Evolutionary conservation across 305 asterid species (phyloP), one percentile per base, ranked within the genome.

Genomic region (Ilex paraguariensis): DNA sequence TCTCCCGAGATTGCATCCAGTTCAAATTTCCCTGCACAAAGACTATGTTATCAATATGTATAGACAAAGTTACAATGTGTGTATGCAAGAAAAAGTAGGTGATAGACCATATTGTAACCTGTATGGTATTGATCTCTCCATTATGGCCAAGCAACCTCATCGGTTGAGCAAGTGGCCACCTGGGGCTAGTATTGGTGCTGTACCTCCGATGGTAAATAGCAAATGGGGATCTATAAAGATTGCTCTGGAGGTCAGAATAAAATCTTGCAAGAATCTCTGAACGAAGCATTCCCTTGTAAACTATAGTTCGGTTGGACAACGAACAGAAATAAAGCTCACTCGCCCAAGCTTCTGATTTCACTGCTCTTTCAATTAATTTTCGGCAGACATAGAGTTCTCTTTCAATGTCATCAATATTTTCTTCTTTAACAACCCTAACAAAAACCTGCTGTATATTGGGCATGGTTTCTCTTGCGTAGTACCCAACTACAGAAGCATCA

Each of bases 101-200:
- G n/a, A 7, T 14, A 14, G n/a, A n/a, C 3, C 7, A 14, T 17
- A 57, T 31, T 59, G 40, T 64, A 68, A 90, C 99, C 97, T 93
- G 99, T 76, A 93, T 87, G 57, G 99, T 93, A 77, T 93, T 93
- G 82, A 93, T 93, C 86, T 93, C 97, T 71, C 99, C 99, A 79
- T 93, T 93, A 74, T 93, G 99, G 72, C 99, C 99, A 63, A 93
- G 95, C 67, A 93, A 90, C 82, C 97, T 86, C 99, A 93, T 93
- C 58, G 99, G 99, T 65, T 90, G 99, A 71, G 97, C 99, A 61
- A 93, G 85, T 66, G 95, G 97, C 99, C 99, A 93, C 78, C 95
- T 84, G 28, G 99, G 99, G 75, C 88, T 93, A 60, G 99, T 93
- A 77, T 93, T 93, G 50, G 99, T 93, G 78, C 99, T 93, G 90